Evolutionary conservation across 2,329 filamentous ascomycete genomes (phyloP), one percentile per base, ranked within the genome.

Genomic region (Fusarium concolor): DNA sequence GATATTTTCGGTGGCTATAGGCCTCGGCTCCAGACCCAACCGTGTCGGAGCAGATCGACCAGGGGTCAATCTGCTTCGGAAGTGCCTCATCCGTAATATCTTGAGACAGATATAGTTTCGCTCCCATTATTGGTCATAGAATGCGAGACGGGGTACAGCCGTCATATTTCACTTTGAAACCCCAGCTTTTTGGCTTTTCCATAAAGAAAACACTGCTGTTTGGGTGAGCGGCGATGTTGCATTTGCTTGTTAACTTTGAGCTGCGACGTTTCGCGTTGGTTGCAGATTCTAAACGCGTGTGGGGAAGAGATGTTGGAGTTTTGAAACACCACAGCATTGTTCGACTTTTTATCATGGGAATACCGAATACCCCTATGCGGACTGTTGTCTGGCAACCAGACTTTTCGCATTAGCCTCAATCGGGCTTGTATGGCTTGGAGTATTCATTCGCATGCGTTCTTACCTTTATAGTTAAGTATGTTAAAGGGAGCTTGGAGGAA

Each of bases 31-130:
- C 37, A 31, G 51, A 42, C 55, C 70, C 50, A 67, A 49, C 53
- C 63, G 50, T 53, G 55, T 55, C 46, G 52, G 43, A 51, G 51
- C 46, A 52, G 50, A 33, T 54, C 45, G 37, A 56, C 39, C 43
- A 67, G 62, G 62, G 59, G 66, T 42, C 15, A 24, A 35, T 43
- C 26, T 59, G 62, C 42, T 24, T 68, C 67, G 70, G 70, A 72
- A 59, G 70, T 69, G 70, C 67, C 49, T 69, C 65, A 72, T 56
- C 65, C 65, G 70, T 45, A 37, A 22, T 56, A 35, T 51, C 45
- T 47, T 63, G 70, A 72, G 67, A 72, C 70, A 43, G n/a, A 44
- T 46, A 47, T 38, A 54, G 70, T 72, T 72, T 72, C 70, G 62
- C 54, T 29, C 28, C 31, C 51, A 45, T 22, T 55, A 42, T 57